Evolutionary conservation across 1,284 basidiomycete species (phyloP).

Genomic region (Wolfiporia cocos): DNA sequence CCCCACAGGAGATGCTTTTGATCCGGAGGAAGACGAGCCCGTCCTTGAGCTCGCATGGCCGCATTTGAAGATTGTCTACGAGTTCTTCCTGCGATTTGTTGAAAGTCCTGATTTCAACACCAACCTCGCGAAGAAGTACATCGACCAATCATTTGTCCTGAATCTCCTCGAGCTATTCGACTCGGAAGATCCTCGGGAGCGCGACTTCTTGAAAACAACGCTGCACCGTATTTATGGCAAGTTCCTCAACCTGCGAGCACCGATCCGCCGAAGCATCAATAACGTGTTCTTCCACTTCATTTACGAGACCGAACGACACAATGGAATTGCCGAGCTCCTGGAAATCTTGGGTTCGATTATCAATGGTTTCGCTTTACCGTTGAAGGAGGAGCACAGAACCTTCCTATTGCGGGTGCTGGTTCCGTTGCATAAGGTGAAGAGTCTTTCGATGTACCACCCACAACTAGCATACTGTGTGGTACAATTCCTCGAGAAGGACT

Average conservation of each 20-base stretch:
- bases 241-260: slow-evolving; percentile 97
- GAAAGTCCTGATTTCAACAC: slow-evolving; percentile 99
- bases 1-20: slow-evolving; percentile 96
- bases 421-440: slow-evolving; percentile 97
- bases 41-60: slow-evolving; percentile 99
- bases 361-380: slow-evolving; percentile 96
- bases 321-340: slow-evolving; percentile 96
- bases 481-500: slow-evolving; percentile 98
- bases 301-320: slow-evolving; percentile 98
- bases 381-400: slow-evolving; percentile 99
- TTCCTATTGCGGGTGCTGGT: slow-evolving; percentile 96
- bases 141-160: slow-evolving; percentile 95
- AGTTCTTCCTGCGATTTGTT: slow-evolving; percentile 99
- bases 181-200: slow-evolving; percentile 97
- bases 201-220: slow-evolving; percentile 99
- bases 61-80: slow-evolving; percentile 98
- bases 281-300: slow-evolving; percentile 99
- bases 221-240: slow-evolving; percentile 99
- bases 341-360: slow-evolving; percentile 99
- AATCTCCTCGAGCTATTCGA: slow-evolving; percentile 98
- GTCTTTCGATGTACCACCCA: slow-evolving; percentile 94
- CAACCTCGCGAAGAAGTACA: slow-evolving; percentile 95
- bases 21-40: slow-evolving; percentile 99
- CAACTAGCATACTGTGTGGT: slow-evolving; percentile 99
- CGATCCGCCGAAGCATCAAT: slow-evolving; percentile 98